Conservation (phyloP, 2,329 filamentous ascomycete genomes). For the Hypocrella siamensis region DNA sequence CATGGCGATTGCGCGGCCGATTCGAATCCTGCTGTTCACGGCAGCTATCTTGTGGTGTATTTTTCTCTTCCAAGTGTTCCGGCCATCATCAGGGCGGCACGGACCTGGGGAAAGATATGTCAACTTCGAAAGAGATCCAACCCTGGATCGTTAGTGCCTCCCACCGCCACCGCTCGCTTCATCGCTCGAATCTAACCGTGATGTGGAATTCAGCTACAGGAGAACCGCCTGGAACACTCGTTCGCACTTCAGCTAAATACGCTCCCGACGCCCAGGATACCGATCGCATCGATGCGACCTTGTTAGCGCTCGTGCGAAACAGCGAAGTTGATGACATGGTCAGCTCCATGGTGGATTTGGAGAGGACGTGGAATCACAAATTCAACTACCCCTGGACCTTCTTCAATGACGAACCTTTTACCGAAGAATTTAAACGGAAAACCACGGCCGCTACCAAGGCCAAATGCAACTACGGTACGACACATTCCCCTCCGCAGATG, state of each 20-base stretch:
- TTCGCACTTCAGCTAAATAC: slow-evolving; percentile 63
- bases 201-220: slow-evolving; percentile 46
- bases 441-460: slow-evolving; percentile 77
- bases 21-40: slow-evolving; percentile 60
- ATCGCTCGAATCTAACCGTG: slow-evolving; percentile 6
- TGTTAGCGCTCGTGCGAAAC: slow-evolving; percentile 85
- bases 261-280: slow-evolving; percentile 58
- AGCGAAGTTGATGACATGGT: slow-evolving; percentile 75
- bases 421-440: slow-evolving; percentile 76
- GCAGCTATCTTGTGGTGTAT: slow-evolving; percentile 63
- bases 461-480: slow-evolving; percentile 67
- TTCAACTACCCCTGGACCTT: slow-evolving; percentile 99
- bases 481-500: too few species aligned
- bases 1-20: slow-evolving; percentile 77
- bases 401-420: slow-evolving; percentile 92
- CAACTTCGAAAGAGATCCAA: slow-evolving; percentile 65
- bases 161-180: slow-evolving; percentile 1
- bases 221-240: slow-evolving; percentile 66
- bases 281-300: slow-evolving; percentile 80
- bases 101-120: slow-evolving; percentile 24
- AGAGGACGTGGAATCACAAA: slow-evolving; percentile 92
- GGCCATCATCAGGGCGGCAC: slow-evolving; percentile 32
- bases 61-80: slow-evolving; percentile 61
- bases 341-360: slow-evolving; percentile 77
- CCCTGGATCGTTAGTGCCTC: slow-evolving; percentile 58